Evolutionary conservation across 345 rosid species (phyloP).

Genomic region (Punica granatum): DNA sequence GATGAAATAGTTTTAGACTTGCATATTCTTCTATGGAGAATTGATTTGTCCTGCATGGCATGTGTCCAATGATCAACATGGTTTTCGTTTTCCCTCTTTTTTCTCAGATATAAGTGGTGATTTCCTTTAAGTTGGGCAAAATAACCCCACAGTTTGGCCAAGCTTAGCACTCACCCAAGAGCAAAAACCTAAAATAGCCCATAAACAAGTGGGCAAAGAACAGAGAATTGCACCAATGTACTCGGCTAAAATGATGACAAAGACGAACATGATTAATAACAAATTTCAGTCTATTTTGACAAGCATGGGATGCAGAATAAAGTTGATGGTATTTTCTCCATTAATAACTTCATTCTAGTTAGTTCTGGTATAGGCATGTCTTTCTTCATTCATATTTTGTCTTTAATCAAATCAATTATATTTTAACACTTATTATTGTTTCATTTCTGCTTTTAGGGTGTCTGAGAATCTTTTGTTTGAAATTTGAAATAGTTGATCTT

Average conservation of each 20-base stretch:
- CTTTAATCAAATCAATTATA: background rate
- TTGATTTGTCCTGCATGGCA: background rate
- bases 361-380: background rate
- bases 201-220: background rate
- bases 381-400: background rate
- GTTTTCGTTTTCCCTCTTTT: no score
- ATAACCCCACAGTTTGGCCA: background rate
- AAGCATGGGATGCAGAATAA: background rate
- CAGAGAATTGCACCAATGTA: background rate
- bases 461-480: background rate
- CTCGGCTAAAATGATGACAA: background rate
- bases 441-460: background rate
- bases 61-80: background rate
- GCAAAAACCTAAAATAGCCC: no score
- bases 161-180: no score
- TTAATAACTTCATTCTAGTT: background rate
- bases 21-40: background rate
- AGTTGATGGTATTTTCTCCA: background rate
- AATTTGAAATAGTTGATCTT: constrained; percentile 19
- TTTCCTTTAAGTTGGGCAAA: background rate
- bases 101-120: no score
- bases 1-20: background rate
- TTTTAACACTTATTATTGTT: background rate
- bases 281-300: background rate
- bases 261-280: background rate